Percentiles rank a stretch among this genome's conserved stretches.
These are phyloP conservation scores for Didymella lethalis DNA, from an alignment of 2,329 filamentous ascomycete genomes.

Conservation along the genomic window DNA sequence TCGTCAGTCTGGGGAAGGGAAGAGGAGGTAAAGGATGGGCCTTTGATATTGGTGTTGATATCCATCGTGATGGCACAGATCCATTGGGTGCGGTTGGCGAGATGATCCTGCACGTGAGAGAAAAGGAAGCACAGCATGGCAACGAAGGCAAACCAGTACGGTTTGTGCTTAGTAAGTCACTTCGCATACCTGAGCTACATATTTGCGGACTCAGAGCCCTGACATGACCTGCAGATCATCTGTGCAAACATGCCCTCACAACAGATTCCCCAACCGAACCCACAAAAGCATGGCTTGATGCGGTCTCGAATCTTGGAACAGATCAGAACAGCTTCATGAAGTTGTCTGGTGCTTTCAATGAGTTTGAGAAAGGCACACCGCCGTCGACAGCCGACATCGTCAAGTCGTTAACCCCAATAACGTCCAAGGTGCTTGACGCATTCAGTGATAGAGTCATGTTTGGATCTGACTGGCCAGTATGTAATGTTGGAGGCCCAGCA, in stretches of 20 bases:
- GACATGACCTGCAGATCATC: slow-evolving; percentile 69
- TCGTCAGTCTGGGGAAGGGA: slow-evolving; percentile 65
- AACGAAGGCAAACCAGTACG: slow-evolving; percentile 63
- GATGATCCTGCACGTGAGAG: slow-evolving; percentile 56
- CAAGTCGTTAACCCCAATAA: slow-evolving; percentile 32
- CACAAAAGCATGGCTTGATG: slow-evolving; percentile 73
- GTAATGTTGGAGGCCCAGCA: slow-evolving; percentile 70
- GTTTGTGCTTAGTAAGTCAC: slow-evolving; percentile 73
- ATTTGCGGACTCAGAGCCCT: not conserved
- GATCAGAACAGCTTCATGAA: slow-evolving; percentile 82
- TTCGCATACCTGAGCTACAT: not conserved
- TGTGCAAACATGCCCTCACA: slow-evolving; percentile 86
- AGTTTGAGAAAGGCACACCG: slow-evolving; percentile 66
- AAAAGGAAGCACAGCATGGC: slow-evolving; percentile 58
- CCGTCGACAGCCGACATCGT: slow-evolving; percentile 10
- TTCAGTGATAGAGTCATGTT: slow-evolving; percentile 85
- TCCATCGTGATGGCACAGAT: slow-evolving; percentile 75
- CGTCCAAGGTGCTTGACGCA: slow-evolving; percentile 64
- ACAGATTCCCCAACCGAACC: slow-evolving; percentile 50
- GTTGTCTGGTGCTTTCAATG: slow-evolving; percentile 84
- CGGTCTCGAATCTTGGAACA: slow-evolving; percentile 72
- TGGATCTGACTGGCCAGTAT: slow-evolving; percentile 93
- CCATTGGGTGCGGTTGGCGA: slow-evolving; percentile 54
- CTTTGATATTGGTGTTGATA: slow-evolving; percentile 88
- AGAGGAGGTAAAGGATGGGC: slow-evolving; percentile 70